Evolutionary conservation across 2,329 filamentous ascomycete genomes (phyloP).

Genomic region (Waltergamsia citrina): DNA sequence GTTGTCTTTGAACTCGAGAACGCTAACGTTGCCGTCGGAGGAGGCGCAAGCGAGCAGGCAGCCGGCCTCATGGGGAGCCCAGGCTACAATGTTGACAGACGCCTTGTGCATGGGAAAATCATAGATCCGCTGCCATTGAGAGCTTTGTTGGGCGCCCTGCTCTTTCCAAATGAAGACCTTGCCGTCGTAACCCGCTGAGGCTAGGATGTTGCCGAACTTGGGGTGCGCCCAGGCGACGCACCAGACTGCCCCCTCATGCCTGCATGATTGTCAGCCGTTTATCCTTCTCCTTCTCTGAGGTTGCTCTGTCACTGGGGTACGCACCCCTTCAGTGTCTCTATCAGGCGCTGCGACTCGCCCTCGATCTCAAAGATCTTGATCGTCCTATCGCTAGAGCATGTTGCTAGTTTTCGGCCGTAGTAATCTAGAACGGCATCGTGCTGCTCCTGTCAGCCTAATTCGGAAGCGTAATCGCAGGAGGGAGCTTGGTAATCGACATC

Average conservation of each 20-base stretch:
- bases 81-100: constrained; percentile 91
- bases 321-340: constrained; percentile 92
- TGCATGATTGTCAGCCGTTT: too few species aligned
- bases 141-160: constrained; percentile 41
- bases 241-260: constrained; percentile 96
- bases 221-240: constrained; percentile 97
- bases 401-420: constrained; percentile 91
- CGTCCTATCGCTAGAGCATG: constrained; percentile 94
- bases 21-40: constrained; percentile 85
- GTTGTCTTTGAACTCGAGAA: constrained; percentile 96
- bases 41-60: constrained; percentile 92
- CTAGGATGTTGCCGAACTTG: constrained; percentile 96
- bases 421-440: constrained; percentile 98
- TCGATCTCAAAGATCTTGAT: constrained; percentile 99
- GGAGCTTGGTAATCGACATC: too few species aligned
- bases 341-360: constrained; percentile 78
- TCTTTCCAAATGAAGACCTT: constrained; percentile 99
- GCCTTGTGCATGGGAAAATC: constrained; percentile 91
- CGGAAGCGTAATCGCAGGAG: constrained; percentile 4
- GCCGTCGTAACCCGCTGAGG: constrained; percentile 91
- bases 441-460: constrained; percentile 28
- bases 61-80: constrained; percentile 94
- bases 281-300: not conserved
- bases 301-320: constrained; percentile 10
- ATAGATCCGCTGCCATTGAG: constrained; percentile 77